phyloP scores from a whole-genome alignment of 129 eudicot species.

The Flaveria ramosissima region DNA sequence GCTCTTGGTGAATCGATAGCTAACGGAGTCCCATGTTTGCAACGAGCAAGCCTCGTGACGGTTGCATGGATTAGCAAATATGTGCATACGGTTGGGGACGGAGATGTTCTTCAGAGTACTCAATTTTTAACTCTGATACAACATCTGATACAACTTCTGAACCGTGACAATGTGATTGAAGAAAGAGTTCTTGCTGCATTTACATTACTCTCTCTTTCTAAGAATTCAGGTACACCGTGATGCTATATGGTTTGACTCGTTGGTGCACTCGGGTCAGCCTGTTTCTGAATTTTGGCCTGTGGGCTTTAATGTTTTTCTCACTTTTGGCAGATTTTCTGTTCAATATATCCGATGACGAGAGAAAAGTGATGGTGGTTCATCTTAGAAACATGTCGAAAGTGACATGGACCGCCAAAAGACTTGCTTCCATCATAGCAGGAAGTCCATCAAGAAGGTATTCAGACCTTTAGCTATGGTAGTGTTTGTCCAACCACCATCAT shows the following conservation, averaged over 20 bases:
- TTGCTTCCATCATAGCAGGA: conserved; percentile 42
- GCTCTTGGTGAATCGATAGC: conserved; percentile 59
- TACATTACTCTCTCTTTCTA: conserved; percentile 50
- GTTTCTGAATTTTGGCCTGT: too few species aligned
- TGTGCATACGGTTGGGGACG: conserved; percentile 53
- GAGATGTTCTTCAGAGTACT: conserved; percentile 38
- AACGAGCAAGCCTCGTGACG: conserved; percentile 70
- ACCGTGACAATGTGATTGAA: conserved; percentile 49
- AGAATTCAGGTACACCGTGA: conserved; percentile 50
- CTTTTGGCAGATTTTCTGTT: conserved; percentile 41
- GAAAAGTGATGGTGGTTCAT: conserved; percentile 35
- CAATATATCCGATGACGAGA: conserved; percentile 31
- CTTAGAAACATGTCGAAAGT: conserved; percentile 53
- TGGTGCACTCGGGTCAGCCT: background rate
- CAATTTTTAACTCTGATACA: conserved; percentile 47
- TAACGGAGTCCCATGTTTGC: conserved; percentile 63
- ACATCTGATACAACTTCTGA: conserved; percentile 42
- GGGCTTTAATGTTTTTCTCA: background rate
- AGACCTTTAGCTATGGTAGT: conserved; percentile 19
- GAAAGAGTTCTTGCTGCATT: conserved; percentile 71
- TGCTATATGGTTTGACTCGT: background rate
- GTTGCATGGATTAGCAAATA: conserved; percentile 69
- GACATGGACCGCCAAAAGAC: conserved; percentile 76
- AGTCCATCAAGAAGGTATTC: conserved; percentile 30
- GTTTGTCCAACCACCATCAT: conserved; percentile 1